Conservation (phyloP, 2,329 filamentous ascomycete species). For the Ophiognomonia clavigignenti-juglandacearum region DNA sequence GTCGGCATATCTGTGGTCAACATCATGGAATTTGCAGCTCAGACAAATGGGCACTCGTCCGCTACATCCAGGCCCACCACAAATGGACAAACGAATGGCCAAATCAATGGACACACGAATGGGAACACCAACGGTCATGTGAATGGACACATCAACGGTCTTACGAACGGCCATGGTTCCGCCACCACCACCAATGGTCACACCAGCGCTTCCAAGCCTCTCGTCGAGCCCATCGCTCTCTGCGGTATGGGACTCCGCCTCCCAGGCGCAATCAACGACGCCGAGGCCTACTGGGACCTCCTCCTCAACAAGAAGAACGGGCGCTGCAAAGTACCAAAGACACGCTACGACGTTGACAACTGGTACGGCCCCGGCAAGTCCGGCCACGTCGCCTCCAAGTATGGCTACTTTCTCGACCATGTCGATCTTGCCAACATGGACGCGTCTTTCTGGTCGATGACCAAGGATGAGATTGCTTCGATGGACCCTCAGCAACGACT, state of each 20-base stretch:
- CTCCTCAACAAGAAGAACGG: conserved; percentile 24
- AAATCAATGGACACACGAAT: no score
- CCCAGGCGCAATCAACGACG: conserved; percentile 24
- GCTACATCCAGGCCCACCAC: no score
- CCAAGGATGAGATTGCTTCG: background rate
- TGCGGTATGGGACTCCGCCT: conserved; percentile 29
- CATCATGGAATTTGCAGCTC: no score
- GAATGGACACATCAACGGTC: no score
- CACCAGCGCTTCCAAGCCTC: no score
- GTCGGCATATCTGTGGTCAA: no score
- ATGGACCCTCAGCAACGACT: conserved; percentile 12
- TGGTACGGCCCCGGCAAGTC: conserved; percentile 28
- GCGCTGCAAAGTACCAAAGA: conserved; percentile 21
- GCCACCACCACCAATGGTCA: no score
- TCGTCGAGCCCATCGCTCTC: conserved; percentile 30
- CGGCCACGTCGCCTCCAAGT: conserved; percentile 24
- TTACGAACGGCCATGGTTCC: no score
- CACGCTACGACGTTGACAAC: conserved; percentile 25
- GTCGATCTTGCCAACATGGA: conserved; percentile 3
- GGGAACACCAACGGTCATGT: no score
- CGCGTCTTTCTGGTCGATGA: conserved; percentile 2
- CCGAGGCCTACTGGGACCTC: conserved; percentile 27
- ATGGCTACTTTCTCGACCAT: conserved; percentile 7
- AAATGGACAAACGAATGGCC: no score
- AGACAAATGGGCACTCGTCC: no score